A percentile compares a stretch with the other conserved stretches of the same genome.
Conservation (phyloP, 441 rosid genomes). For the Adansonia gregorii region DNA sequence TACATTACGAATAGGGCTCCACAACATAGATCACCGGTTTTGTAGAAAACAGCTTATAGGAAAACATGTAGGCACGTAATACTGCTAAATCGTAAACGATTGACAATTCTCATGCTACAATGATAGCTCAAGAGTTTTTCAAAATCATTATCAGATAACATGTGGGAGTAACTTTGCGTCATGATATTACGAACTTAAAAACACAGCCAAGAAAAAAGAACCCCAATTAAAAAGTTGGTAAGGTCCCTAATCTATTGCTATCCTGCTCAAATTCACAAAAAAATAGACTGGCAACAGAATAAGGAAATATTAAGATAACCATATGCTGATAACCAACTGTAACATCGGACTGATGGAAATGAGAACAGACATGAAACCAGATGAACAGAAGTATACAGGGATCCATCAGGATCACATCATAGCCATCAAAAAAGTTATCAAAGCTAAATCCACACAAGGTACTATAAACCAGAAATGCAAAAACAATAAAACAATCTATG, state of each 20-base stretch:
- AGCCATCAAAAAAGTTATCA: not conserved
- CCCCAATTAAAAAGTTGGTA: not conserved
- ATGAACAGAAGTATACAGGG: not conserved
- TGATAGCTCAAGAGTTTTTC: not conserved
- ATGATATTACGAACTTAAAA: not conserved
- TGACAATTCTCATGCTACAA: not conserved
- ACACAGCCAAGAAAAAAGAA: not conserved
- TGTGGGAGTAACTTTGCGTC: not conserved
- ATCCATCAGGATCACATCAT: not conserved
- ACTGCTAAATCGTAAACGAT: not conserved
- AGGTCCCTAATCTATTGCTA: not conserved
- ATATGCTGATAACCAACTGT: not conserved
- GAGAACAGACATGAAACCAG: not conserved
- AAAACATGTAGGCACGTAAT: not conserved
- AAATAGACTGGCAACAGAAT: not conserved
- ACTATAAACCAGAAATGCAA: slow-evolving; percentile 7
- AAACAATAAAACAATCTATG: not conserved
- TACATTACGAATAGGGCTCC: not conserved
- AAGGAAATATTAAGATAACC: slow-evolving; percentile 9
- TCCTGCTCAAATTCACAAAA: not conserved
- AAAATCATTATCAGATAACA: not conserved
- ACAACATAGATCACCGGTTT: not conserved
- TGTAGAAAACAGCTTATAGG: not conserved
- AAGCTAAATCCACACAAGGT: slow-evolving; percentile 18
- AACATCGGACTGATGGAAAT: not conserved